Base-by-base conservation (phyloP, 305 asterid species). In the Rubia balearica region DNA sequence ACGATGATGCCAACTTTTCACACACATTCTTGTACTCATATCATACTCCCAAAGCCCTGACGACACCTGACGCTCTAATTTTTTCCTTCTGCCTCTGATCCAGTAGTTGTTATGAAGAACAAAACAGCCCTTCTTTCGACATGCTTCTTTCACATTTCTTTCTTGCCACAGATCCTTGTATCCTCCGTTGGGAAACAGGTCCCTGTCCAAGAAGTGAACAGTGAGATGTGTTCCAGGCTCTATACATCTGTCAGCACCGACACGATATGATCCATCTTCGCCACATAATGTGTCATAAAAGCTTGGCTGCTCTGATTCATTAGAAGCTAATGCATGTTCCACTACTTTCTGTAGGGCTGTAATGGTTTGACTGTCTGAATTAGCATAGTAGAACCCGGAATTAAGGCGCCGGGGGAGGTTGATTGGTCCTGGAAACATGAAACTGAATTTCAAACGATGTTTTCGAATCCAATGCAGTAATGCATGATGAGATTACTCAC, bases 391-490 rank as follows among this genome's bases (percentile, higher is more conserved):
- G 89, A 94, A 94, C 48, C 98, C 99, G 14, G 99, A 94, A 82
- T 94, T 94, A 41, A 94, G 90, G 71, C 97, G 98, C 22, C 99
- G 83, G 69, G 99, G 99, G 72, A 89, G 77, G 84, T 94, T 94
- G 76, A 89, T 89, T 60, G 97, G 90, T 74, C 89, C 99, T 94
- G 91, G 66, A 76, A 73, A 53, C 60, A 77, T 27, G 30, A 61
- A 13, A 27, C 17, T 30, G 59, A 49, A 24, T 14, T 68, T 57
- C 24, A 68, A 17, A 45, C 8, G 2, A 5, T 4, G 67, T 36
- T 41, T 1, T 0, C 27, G 38, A 57, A 12, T 36, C 6, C 10
- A 51, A 13, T 41, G 3, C 3, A 2, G 3, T n/a, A 22, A 30
- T 40, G 53, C 16, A 33, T 33, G 36, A 33, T 30, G 33, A 46